Evolutionary conservation across 139 green algal genomes (phyloP).

Genomic region (Picochlorum costavermella): DNA sequence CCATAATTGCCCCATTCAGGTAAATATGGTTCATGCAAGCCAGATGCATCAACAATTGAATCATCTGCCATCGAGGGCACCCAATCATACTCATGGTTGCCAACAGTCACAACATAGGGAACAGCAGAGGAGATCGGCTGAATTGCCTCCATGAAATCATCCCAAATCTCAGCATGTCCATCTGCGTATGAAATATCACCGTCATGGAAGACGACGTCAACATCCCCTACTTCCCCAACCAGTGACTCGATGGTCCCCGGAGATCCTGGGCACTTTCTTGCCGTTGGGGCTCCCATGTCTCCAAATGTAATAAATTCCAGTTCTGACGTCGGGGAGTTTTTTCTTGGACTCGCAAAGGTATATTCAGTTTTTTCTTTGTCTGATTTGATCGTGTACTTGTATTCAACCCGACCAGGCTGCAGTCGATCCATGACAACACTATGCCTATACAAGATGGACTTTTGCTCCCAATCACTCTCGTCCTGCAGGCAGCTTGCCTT

Average conservation of each 20-base stretch:
- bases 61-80: slow-evolving; percentile 29
- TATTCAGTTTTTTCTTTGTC: background rate
- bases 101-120: slow-evolving; percentile 56
- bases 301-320: background rate
- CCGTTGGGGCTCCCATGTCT: background rate
- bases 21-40: background rate
- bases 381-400: background rate
- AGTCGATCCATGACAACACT: too few relatives aligned
- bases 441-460: too few relatives aligned
- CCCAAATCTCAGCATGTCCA: slow-evolving; percentile 55
- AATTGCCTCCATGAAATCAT: slow-evolving; percentile 63
- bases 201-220: slow-evolving; percentile 32
- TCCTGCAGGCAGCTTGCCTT: too few relatives aligned
- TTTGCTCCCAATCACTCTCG: too few relatives aligned
- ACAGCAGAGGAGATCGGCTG: slow-evolving; percentile 33
- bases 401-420: too few relatives aligned
- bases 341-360: background rate
- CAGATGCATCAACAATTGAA: background rate
- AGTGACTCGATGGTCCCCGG: background rate
- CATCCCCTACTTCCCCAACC: background rate
- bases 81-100: slow-evolving; percentile 82
- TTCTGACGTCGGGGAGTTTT: background rate
- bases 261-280: background rate
- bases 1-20: slow-evolving; percentile 18
- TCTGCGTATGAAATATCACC: slow-evolving; percentile 54